Percentiles rank a stretch among this genome's conserved stretches.
Conservation (phyloP, 305 asterid species). For the Solanum aculeatissimum region DNA sequence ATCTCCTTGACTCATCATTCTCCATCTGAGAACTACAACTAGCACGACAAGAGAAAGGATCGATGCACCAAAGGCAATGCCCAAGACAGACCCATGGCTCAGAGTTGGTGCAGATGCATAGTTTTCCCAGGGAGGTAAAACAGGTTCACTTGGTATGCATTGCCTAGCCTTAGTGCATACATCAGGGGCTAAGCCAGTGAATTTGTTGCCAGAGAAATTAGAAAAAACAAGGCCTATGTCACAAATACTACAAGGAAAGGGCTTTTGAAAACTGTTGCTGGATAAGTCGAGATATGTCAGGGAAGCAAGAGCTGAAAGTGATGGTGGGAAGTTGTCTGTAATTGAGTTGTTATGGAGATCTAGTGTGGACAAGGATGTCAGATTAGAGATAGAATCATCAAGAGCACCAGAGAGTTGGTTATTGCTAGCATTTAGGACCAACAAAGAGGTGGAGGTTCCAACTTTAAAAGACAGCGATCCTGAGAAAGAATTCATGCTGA, state of each 20-base stretch:
- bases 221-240: constrained; percentile 34
- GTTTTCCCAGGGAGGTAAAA: not conserved
- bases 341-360: constrained; percentile 61
- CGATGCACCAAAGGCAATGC: not conserved
- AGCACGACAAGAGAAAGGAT: not conserved
- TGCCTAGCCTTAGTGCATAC: constrained; percentile 24
- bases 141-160: constrained; percentile 19
- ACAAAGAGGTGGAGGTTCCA: constrained; percentile 28
- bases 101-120: constrained; percentile 3
- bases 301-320: constrained; percentile 43
- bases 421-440: constrained; percentile 51
- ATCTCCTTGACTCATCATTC: constrained; percentile 10
- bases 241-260: constrained; percentile 63
- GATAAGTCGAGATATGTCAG: constrained; percentile 75
- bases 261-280: constrained; percentile 31
- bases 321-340: constrained; percentile 37
- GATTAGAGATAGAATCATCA: constrained; percentile 34
- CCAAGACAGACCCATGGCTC: constrained; percentile 16
- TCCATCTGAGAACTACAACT: constrained; percentile 19
- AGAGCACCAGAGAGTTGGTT: constrained; percentile 42
- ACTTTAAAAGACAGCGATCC: constrained; percentile 24
- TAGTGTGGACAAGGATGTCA: constrained; percentile 42
- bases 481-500: constrained; percentile 48
- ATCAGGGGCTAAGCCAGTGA: constrained; percentile 25
- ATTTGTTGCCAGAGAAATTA: constrained; percentile 60